These are phyloP conservation scores for Taphrina communis DNA, from an alignment of 1,139 yeast genomes.

Conservation along the genomic window DNA sequence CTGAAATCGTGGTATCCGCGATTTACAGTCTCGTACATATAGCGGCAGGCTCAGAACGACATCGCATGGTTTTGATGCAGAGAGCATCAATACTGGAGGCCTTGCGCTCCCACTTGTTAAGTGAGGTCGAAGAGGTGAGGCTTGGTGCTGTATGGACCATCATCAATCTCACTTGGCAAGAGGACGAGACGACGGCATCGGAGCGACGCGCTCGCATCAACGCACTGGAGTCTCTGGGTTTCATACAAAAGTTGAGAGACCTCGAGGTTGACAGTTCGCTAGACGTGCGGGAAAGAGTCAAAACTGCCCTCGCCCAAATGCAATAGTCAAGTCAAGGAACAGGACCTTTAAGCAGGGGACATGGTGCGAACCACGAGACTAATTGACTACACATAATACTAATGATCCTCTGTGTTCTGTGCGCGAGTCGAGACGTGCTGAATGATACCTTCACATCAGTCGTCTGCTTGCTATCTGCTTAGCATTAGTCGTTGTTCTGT, in stretches of 20 bases:
- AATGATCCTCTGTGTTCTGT: too few species aligned
- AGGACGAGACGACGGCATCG: slow-evolving; percentile 49
- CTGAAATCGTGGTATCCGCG: slow-evolving; percentile 57
- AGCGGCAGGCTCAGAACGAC: slow-evolving; percentile 61
- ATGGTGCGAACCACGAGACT: too few species aligned
- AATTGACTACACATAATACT: too few species aligned
- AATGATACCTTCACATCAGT: too few species aligned
- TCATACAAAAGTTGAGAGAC: slow-evolving; percentile 52
- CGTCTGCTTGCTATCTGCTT: too few species aligned
- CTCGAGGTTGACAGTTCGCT: slow-evolving; percentile 52
- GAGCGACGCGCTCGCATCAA: slow-evolving; percentile 32
- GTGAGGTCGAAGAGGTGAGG: slow-evolving; percentile 56
- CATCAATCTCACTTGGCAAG: slow-evolving; percentile 63
- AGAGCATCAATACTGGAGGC: slow-evolving; percentile 55
- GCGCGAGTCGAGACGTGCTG: too few species aligned
- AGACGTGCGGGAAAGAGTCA: slow-evolving; percentile 60
- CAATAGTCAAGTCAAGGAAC: not conserved
- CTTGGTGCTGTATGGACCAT: slow-evolving; percentile 65
- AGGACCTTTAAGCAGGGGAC: too few species aligned
- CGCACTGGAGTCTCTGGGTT: slow-evolving; percentile 54
- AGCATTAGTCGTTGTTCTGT: too few species aligned
- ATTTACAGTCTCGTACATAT: slow-evolving; percentile 64
- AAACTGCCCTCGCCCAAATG: slow-evolving; percentile 56
- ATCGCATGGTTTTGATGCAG: slow-evolving; percentile 57
- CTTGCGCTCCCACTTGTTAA: slow-evolving; percentile 52